Evolutionary conservation across 139 green algal genomes (phyloP).

Genomic region (Picochlorum costavermella): DNA sequence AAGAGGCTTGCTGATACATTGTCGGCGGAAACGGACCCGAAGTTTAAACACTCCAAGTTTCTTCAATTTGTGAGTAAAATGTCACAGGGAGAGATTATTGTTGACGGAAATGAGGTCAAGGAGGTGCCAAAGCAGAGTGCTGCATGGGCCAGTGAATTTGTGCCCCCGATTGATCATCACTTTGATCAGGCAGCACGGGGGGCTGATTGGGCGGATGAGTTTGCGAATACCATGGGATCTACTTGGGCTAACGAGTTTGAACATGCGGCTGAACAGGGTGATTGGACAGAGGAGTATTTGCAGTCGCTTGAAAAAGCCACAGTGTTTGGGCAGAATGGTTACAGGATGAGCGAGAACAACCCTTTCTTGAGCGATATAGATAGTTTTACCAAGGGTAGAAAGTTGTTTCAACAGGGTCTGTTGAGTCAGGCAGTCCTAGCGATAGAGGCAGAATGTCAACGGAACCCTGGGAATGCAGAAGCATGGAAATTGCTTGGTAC

Average conservation of each 20-base stretch:
- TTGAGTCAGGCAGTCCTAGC: slow-evolving; percentile 88
- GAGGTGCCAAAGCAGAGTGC: slow-evolving; percentile 31
- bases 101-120: slow-evolving; percentile 72
- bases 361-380: slow-evolving; percentile 76
- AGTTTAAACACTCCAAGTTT: slow-evolving; percentile 85
- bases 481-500: slow-evolving; percentile 92
- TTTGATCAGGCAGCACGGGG: slow-evolving; percentile 18
- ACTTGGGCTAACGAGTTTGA: slow-evolving; percentile 56
- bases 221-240: slow-evolving; percentile 8
- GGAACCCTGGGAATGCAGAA: slow-evolving; percentile 62
- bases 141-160: slow-evolving; percentile 48
- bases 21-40: slow-evolving; percentile 47
- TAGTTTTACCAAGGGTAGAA: slow-evolving; percentile 49
- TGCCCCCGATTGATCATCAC: slow-evolving; percentile 20
- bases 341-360: slow-evolving; percentile 76
- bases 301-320: slow-evolving; percentile 2
- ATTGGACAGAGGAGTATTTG: slow-evolving; percentile 36
- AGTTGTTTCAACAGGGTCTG: slow-evolving; percentile 76
- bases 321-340: slow-evolving; percentile 32
- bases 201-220: slow-evolving; percentile 25
- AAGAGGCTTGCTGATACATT: slow-evolving; percentile 45
- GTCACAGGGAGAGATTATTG: slow-evolving; percentile 71
- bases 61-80: slow-evolving; percentile 95
- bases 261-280: neutral
- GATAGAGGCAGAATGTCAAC: slow-evolving; percentile 85